Evolutionary conservation across 495 filamentous ascomycete species (phyloP), one percentile per base, ranked within the genome.

Genomic region (Penicillium lagena): DNA sequence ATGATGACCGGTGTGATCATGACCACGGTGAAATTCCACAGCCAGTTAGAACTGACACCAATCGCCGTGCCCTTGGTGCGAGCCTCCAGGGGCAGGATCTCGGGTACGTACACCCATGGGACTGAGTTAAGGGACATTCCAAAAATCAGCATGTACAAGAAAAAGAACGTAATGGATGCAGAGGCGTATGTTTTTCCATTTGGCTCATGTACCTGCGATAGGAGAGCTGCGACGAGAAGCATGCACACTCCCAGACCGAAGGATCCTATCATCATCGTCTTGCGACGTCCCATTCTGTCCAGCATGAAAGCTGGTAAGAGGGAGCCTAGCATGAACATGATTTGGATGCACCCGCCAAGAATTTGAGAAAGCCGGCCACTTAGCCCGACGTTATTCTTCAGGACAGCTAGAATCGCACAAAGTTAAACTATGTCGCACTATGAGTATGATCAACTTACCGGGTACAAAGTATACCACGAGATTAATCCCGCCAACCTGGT

Each of bases 1-100:
- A 81, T 77, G 27, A 77, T 73, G 4, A 72, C 56, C 1, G 76
- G 78, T 1, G 79, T 83, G 45, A 80, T 75, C 65, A 79, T 71
- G 29, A 81, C 79, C 30, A 85, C 72, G 43, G 71, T 68, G 47
- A 79, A 81, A 51, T 80, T 80, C 66, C 67, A 73, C 7, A 71
- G 59, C 66, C 66, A 72, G 40, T 71, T 71, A 6, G 64, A 58
- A 6, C 61, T 65, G 12, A 69, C 56, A 2, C 64, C 66, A 30
- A 71, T 57, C 10, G 70, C 66, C 6, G 64, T 71, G 30, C 70
- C 71, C 33, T 68, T 67, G 2, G 68, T 63, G 12, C 68, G 56
- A 9, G 58, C 67, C 37, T 70, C 56, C 13, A 70, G 52, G 7
- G 71, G 70, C 32, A 72, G 50, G 29, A 75, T 68, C 52, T 75